Base-by-base conservation (phyloP, 2,329 filamentous ascomycete genomes). In the Thielaviopsis populi region DNA sequence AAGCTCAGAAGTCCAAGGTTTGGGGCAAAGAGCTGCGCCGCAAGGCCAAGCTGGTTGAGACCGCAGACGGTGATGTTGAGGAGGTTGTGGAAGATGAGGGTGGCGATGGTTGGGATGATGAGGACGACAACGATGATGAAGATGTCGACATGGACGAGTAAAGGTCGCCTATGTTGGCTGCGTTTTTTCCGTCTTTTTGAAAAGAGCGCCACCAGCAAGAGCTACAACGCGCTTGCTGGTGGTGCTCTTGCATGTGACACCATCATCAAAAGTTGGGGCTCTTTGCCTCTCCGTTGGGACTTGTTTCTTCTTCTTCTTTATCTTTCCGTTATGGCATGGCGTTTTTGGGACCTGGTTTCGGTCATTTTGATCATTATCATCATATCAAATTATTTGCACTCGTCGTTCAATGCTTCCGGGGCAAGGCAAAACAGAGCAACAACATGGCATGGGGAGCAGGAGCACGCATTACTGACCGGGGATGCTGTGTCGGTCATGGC, bases 71-170 rank as follows among this genome's bases (percentile, higher is more conserved):
- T 30, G 71, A 63, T 15, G 54, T 66, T 33, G 70, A 67, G 56
- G 75, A 68, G 62, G 64, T 66, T 30, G 53, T 63, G 8, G 67
- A 66, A 19, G 67, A 66, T 13, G 66, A 62, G 42, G 67, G 40
- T 27, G 62, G 64, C 37, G 66, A 65, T 58, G 62, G 74, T 27
- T 73, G 74, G 48, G 73, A 73, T 40, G 72, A 69, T 43, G 70
- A 66, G 33, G 65, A 66, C 60, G 74, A 73, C 27, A 72, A 74
- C 50, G 73, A 74, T 40, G 69, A 69, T 63, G 67, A 68, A 59
- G 74, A 71, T 17, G 76, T 77, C 73, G 76, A 77, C 65, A 72
- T 75, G 69, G 75, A 77, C 69, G 73, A 75, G 42, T 70, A 68
- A 58, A 53, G 30, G 46, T 62, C 58, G 60, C 56, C 66, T 68